These are phyloP conservation scores for Vitis hybrid DNA, from an alignment of 177 flowering plant genomes.

Conservation along the genomic window DNA sequence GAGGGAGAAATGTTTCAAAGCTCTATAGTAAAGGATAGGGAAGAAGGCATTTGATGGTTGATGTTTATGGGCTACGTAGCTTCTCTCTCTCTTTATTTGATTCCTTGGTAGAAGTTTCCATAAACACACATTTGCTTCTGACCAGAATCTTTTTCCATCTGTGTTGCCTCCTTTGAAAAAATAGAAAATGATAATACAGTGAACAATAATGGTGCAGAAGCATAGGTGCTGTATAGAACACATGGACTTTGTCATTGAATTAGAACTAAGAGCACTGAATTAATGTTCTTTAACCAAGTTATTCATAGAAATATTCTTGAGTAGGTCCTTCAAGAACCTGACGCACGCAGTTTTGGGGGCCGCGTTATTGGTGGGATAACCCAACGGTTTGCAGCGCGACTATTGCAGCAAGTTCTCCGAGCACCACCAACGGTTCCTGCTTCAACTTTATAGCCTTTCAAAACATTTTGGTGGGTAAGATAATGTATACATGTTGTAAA, in stretches of 20 bases:
- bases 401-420: conserved; percentile 82
- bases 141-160: too few relatives aligned
- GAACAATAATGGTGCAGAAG: too few relatives aligned
- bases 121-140: too few relatives aligned
- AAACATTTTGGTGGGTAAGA: conserved; percentile 5
- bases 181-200: too few relatives aligned
- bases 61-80: too few relatives aligned
- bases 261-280: not conserved
- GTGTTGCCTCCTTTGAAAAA: too few relatives aligned
- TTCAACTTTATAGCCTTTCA: conserved; percentile 23
- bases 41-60: too few relatives aligned
- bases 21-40: too few relatives aligned
- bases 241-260: not conserved
- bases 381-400: conserved; percentile 88
- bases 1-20: too few relatives aligned
- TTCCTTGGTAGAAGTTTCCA: too few relatives aligned
- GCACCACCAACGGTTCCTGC: conserved; percentile 42
- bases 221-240: not conserved
- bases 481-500: not conserved
- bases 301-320: conserved; percentile 13
- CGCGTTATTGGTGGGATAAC: conserved; percentile 77
- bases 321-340: conserved; percentile 89
- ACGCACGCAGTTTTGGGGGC: conserved; percentile 69
- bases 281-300: not conserved
- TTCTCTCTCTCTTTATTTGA: too few relatives aligned